Evolutionary conservation across 495 filamentous ascomycete genomes (phyloP), one percentile per base, ranked within the genome.

Genomic region (Penicillium subrubescens): DNA sequence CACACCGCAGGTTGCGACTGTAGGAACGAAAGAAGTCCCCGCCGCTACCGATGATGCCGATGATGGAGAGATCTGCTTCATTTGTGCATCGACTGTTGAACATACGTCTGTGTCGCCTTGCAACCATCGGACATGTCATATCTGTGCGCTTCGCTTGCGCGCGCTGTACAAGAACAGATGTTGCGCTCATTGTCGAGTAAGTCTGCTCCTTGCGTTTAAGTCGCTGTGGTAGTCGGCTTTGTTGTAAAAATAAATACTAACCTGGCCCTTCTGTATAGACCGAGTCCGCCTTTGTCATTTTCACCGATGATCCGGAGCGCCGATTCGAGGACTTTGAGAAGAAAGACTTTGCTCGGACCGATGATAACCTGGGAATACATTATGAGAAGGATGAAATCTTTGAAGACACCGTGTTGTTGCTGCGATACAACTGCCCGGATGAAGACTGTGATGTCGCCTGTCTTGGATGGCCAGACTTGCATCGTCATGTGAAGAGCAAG

Each of bases 351-450:
- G 87, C 86, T 12, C 87, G 85, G 50, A 86, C 79, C 17, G 92
- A 97, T 69, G 86, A 90, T 17, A 91, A 92, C 62, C 85, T 98
- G 5, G 95, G 96, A 1, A 96, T 99, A 64, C 87, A 86, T 61
- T 99, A 95, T 75, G 90, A 96, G 63, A 90, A 90, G 57, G 84
- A 88, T 61, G 89, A 92, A 41, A 97, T 97, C 53, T 89, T 90
- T 59, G 91, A 91, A 64, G 96, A 99, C 69, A 97, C 92, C 0
- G 81, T 91, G 1, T 76, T 97, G 41, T 77, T 99, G 50, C 81
- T 99, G n/a, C 88, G 89, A 21, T 99, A 96, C 78, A 99, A 99
- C 73, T 99, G 95, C 66, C 95, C 95, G 0, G 93, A 96, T 57
- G 72, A 75, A 10, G 82, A 82, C 57, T 99, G 95, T 73, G 93